Evolutionary conservation across 1,139 yeast genomes (phyloP).

Genomic region (Dujonia santamariae): DNA sequence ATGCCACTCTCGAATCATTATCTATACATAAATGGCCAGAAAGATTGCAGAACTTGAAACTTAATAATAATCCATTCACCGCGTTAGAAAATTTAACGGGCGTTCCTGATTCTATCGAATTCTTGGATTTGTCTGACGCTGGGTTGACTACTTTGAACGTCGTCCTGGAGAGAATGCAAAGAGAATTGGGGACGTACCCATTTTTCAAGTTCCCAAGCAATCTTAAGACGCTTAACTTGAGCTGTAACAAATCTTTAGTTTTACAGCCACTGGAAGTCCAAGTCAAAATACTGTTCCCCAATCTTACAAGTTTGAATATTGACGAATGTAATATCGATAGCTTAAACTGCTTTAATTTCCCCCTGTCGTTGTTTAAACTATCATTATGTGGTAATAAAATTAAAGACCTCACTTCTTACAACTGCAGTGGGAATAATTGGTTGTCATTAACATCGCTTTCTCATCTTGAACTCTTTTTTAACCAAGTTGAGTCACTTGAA

Average conservation of each 20-base stretch:
- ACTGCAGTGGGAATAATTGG: conserved; percentile 19
- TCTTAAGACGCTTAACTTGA: conserved; percentile 20
- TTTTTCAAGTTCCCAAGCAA: conserved; percentile 21
- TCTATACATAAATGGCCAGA: conserved; percentile 24
- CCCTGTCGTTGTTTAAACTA: conserved; percentile 20
- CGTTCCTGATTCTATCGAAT: conserved; percentile 21
- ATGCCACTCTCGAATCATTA: conserved; percentile 16
- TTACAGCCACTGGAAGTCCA: conserved; percentile 11
- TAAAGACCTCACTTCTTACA: conserved; percentile 14
- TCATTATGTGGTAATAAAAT: conserved; percentile 22
- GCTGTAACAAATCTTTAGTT: conserved; percentile 8
- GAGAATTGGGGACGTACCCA: conserved; percentile 2
- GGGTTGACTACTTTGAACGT: conserved; percentile 9
- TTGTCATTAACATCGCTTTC: conserved; percentile 17
- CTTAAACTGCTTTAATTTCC: conserved; percentile 23
- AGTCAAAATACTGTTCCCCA: conserved; percentile 17
- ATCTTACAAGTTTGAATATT: conserved; percentile 16
- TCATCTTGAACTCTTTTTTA: conserved; percentile 23
- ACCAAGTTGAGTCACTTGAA: conserved; percentile 17
- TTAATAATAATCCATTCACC: conserved; percentile 24
- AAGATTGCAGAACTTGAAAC: conserved; percentile 18
- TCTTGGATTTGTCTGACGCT: conserved; percentile 19
- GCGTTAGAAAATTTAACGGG: conserved; percentile 15
- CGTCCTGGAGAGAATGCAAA: conserved; percentile 1
- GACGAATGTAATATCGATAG: conserved; percentile 21